Conservation (phyloP, 768 basidiomycete species). For the Serendipita sp. region DNA sequence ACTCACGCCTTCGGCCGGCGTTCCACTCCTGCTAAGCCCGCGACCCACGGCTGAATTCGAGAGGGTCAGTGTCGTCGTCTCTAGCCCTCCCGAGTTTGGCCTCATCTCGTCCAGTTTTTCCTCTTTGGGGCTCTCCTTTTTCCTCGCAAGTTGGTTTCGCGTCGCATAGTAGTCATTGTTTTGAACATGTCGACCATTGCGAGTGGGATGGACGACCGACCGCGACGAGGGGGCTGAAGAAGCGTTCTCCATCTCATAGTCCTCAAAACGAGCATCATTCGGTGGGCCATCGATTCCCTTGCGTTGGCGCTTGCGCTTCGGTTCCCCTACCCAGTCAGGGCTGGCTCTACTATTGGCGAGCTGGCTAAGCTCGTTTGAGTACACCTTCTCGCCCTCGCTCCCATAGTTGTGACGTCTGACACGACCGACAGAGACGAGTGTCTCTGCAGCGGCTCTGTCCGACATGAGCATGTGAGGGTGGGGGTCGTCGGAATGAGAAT, state of each 20-base stretch:
- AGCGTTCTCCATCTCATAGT: not conserved
- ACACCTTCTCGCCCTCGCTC: constrained; percentile 21
- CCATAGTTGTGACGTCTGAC: constrained; percentile 13
- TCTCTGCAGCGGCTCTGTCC: constrained; percentile 81
- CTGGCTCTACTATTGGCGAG: constrained; percentile 26
- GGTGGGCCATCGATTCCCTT: constrained; percentile 12
- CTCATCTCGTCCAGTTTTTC: not conserved
- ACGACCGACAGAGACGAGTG: constrained; percentile 70
- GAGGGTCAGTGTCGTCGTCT: constrained; percentile 1
- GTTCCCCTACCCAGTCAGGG: constrained; percentile 28
- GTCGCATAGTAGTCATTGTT: not conserved
- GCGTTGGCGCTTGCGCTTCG: constrained; percentile 11
- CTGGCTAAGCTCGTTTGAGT: constrained; percentile 27
- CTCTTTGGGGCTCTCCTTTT: not conserved
- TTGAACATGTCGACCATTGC: not conserved
- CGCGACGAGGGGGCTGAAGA: not conserved
- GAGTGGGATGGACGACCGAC: not conserved
- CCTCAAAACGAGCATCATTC: not conserved
- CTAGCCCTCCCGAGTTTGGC: not conserved
- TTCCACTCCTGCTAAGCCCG: not conserved
- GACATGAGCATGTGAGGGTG: constrained; percentile 33
- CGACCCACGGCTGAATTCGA: not conserved
- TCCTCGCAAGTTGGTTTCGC: not conserved
- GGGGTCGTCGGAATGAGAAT: not conserved
- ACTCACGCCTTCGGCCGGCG: not conserved